Percentiles rank a stretch among this genome's conserved stretches.
Conservation (phyloP, 2,329 filamentous ascomycete genomes). For the Teratosphaeria zuluensis region DNA sequence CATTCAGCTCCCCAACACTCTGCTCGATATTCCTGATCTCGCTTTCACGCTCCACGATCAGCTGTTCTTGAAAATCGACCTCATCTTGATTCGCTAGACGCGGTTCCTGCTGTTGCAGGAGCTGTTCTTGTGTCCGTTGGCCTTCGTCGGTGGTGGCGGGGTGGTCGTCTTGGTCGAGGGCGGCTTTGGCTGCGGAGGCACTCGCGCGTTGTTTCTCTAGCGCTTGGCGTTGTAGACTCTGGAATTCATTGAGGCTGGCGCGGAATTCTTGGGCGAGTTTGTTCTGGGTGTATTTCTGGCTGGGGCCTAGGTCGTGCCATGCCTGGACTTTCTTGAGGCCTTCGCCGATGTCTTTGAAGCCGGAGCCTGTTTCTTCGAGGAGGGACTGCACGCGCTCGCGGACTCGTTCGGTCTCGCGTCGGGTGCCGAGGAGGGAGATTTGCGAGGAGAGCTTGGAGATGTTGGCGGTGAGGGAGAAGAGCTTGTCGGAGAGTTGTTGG, state of each 20-base stretch:
- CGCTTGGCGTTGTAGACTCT: slow-evolving; percentile 77
- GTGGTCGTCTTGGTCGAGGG: slow-evolving; percentile 49
- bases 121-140: slow-evolving; percentile 41
- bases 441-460: slow-evolving; percentile 78
- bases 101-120: slow-evolving; percentile 55
- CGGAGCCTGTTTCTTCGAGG: slow-evolving; percentile 73
- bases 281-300: slow-evolving; percentile 90
- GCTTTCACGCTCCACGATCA: slow-evolving; percentile 92
- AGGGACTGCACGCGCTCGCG: slow-evolving; percentile 82
- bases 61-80: slow-evolving; percentile 91
- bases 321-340: slow-evolving; percentile 84
- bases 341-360: slow-evolving; percentile 87
- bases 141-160: slow-evolving; percentile 40
- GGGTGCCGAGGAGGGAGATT: slow-evolving; percentile 76
- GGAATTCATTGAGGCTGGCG: slow-evolving; percentile 79
- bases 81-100: slow-evolving; percentile 85
- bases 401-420: slow-evolving; percentile 81
- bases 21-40: slow-evolving; percentile 98
- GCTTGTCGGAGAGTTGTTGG: slow-evolving; percentile 71
- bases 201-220: slow-evolving; percentile 89
- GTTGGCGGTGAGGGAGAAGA: slow-evolving; percentile 82
- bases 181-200: slow-evolving; percentile 70
- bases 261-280: slow-evolving; percentile 93
- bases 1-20: slow-evolving; percentile 88
- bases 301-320: slow-evolving; percentile 61